These are phyloP conservation scores for Neurospora crassa DNA, from an alignment of 2,329 filamentous ascomycete genomes.

Conservation along the genomic window DNA sequence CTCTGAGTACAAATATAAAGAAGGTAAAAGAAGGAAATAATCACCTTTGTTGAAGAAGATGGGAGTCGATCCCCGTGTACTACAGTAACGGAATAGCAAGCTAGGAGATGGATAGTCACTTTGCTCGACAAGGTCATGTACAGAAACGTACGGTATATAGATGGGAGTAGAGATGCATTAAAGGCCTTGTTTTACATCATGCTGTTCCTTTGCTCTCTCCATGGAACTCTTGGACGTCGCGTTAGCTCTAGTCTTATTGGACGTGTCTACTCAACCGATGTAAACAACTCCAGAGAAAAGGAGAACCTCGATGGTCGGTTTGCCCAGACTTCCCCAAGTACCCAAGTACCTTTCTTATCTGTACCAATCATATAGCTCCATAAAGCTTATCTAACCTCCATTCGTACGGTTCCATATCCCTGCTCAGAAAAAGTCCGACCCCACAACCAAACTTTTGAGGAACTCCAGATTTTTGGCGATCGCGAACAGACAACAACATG, in stretches of 20 bases:
- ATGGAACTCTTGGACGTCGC: neutral
- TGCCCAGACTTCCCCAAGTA: neutral
- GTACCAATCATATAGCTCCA: neutral
- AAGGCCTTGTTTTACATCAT: neutral
- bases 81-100: conserved; percentile 24
- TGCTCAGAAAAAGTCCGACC: neutral
- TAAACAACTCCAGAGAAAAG: neutral
- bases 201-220: neutral
- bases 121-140: neutral
- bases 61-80: neutral
- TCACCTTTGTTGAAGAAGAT: neutral
- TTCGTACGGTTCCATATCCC: neutral
- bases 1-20: conserved; percentile 23
- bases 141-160: neutral
- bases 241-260: neutral
- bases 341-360: neutral
- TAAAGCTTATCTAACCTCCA: neutral
- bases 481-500: neutral
- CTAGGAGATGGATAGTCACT: neutral
- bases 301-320: neutral
- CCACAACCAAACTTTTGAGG: neutral
- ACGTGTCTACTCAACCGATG: neutral
- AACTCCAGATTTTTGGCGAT: neutral
- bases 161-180: neutral
- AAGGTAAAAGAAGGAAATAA: neutral